Conservation (phyloP, 2,329 filamentous ascomycete genomes). For the Fusarium phyllophilum region DNA sequence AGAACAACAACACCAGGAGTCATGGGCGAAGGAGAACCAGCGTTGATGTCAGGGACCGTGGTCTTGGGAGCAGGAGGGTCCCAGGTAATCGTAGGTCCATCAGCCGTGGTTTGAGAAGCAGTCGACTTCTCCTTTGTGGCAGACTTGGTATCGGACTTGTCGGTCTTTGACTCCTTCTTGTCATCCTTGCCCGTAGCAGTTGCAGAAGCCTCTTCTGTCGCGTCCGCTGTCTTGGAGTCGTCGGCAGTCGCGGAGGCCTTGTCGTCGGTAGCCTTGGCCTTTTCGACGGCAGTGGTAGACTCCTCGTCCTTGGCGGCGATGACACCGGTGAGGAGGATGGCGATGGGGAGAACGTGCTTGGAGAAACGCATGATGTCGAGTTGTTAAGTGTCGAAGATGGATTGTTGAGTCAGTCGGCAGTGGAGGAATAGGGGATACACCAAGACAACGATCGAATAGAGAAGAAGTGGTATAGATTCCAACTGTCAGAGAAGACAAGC, state of each 20-base stretch:
- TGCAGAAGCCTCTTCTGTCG: constrained; percentile 19
- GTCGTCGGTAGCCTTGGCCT: constrained; percentile 27
- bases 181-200: constrained; percentile 22
- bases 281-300: constrained; percentile 24
- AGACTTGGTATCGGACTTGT: constrained; percentile 10
- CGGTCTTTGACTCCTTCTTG: constrained; percentile 16
- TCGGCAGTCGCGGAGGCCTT: constrained; percentile 26
- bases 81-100: constrained; percentile 34
- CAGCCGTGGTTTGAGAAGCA: constrained; percentile 15
- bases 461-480: neutral
- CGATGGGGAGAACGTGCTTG: constrained; percentile 41
- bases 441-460: neutral
- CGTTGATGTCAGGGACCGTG: constrained; percentile 39
- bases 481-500: constrained; percentile 16
- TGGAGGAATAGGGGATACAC: constrained; percentile 19
- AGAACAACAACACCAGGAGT: constrained; percentile 38
- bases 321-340: constrained; percentile 39
- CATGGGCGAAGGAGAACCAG: constrained; percentile 26
- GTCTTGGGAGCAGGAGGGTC: constrained; percentile 32
- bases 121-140: constrained; percentile 16
- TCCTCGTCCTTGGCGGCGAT: constrained; percentile 29
- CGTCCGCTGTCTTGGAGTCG: constrained; percentile 31
- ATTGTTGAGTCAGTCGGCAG: constrained; percentile 3
- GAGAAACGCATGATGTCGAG: constrained; percentile 41
- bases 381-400: neutral